Base-by-base conservation (phyloP, 257 asterid genomes). In the Haberlea rhodopensis region DNA sequence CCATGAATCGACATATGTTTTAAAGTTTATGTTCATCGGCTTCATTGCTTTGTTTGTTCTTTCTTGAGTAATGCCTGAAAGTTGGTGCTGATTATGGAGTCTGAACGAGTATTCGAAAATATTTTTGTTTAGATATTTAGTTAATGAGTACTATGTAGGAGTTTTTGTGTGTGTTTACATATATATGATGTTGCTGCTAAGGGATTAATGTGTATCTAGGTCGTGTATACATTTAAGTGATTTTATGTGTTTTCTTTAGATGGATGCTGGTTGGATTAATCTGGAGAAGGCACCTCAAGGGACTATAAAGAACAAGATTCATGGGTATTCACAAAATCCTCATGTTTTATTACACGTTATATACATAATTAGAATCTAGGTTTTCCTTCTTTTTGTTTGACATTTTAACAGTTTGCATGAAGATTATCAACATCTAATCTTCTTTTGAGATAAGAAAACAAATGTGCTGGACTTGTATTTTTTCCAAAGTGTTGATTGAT, bases 201-300 rank as follows among this genome's bases (percentile, higher is more conserved):
- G 26, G 60, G 58, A 32, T 53, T 40, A 49, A 11, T 32, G 45
- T 57, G 45, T 49, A 24, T 4, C 61, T 70, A n/a, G 65, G 20
- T 60, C 63, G 71, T 60, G 24, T 63, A 45, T 52, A 48, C 60
- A 57, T 46, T 60, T 46, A 29, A 57, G 53, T 53, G 76, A 66
- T 21, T 70, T 63, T 67, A 60, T 19, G 59, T 59, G 18, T 60
- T 64, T 34, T 75, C 23, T 76, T 70, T 63, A 92, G 99, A 92
- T 92, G 99, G 87, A 87, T 69, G 80, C 70, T 70, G 94, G 80
- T 32, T 92, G 99, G 97, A 76, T 43, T 77, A 85, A 75, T 48
- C 81, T 92, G 96, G n/a, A n/a, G n/a, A n/a, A n/a, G n/a, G n/a
- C n/a, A n/a, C n/a, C n/a, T n/a, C n/a, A n/a, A n/a, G n/a, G 96